Conservation (phyloP, 306 rosid genomes). For the Rosa rugosa region DNA sequence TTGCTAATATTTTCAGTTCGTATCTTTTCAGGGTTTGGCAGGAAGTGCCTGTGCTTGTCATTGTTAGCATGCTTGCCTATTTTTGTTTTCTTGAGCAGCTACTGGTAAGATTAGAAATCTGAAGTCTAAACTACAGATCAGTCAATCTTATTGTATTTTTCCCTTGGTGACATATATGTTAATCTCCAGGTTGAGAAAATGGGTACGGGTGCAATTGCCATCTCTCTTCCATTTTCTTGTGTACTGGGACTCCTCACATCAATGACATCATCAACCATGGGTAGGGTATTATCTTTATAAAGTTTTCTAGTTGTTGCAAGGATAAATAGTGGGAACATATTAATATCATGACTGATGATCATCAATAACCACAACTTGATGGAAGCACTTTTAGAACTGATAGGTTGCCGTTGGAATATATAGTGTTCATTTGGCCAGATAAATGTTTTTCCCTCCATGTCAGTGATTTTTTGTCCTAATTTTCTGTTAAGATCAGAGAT, state of each 20-base stretch:
- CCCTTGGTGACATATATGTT: conserved; percentile 23
- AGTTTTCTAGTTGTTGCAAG: not conserved
- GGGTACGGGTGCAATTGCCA: conserved; percentile 75
- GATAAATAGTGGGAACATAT: not conserved
- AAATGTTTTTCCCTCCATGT: conserved; percentile 10
- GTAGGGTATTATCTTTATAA: conserved; percentile 36
- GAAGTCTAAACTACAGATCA: conserved; percentile 11
- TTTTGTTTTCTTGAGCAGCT: conserved; percentile 97
- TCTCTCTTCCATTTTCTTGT: conserved; percentile 95
- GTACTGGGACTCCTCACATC: conserved; percentile 88
- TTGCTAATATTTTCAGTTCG: conserved; percentile 21
- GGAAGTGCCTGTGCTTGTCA: conserved; percentile 94
- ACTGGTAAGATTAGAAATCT: conserved; percentile 52
- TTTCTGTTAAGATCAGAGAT: not conserved
- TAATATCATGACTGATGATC: not conserved
- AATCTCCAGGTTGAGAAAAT: conserved; percentile 67
- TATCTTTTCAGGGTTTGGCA: conserved; percentile 78
- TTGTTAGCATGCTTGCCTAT: conserved; percentile 94
- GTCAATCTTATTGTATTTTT: conserved; percentile 20
- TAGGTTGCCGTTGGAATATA: conserved; percentile 4
- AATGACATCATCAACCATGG: conserved; percentile 91
- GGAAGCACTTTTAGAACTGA: not conserved
- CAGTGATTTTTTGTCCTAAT: conserved; percentile 8
- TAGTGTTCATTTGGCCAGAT: conserved; percentile 11
- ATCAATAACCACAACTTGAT: not conserved